Percentiles rank a stretch among this genome's conserved stretches.
Conservation (phyloP, 768 basidiomycete genomes). For the Pholiota conissans region DNA sequence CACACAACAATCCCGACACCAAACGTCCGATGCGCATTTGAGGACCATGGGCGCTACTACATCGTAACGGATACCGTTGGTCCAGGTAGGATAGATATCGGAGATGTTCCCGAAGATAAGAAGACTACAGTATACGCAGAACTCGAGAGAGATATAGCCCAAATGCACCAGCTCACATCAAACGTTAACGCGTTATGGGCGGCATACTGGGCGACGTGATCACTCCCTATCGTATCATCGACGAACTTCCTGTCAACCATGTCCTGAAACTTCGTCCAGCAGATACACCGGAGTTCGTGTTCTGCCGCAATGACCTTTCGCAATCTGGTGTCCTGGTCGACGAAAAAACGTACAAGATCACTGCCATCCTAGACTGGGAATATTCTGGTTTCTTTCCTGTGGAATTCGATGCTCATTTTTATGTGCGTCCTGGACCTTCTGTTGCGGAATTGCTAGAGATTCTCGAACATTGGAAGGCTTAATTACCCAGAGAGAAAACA, state of each 20-base stretch:
- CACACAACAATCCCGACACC: background rate
- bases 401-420: conserved; percentile 3
- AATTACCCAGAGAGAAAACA: too few relatives aligned
- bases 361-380: conserved; percentile 9
- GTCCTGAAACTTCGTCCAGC: background rate
- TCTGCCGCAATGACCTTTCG: background rate
- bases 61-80: background rate
- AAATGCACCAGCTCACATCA: background rate
- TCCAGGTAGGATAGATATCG: background rate
- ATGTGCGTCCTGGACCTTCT: background rate
- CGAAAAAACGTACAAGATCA: conserved; percentile 1
- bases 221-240: background rate
- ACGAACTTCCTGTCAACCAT: background rate
- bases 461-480: background rate
- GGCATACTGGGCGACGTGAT: background rate
- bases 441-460: background rate
- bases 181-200: background rate
- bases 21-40: background rate
- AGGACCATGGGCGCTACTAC: background rate
- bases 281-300: background rate
- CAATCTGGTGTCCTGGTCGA: background rate
- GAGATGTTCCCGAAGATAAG: background rate
- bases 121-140: background rate
- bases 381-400: conserved; percentile 8
- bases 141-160: background rate